Conservation (phyloP, 768 basidiomycete genomes). For the Cystobasidium onofrii region DNA sequence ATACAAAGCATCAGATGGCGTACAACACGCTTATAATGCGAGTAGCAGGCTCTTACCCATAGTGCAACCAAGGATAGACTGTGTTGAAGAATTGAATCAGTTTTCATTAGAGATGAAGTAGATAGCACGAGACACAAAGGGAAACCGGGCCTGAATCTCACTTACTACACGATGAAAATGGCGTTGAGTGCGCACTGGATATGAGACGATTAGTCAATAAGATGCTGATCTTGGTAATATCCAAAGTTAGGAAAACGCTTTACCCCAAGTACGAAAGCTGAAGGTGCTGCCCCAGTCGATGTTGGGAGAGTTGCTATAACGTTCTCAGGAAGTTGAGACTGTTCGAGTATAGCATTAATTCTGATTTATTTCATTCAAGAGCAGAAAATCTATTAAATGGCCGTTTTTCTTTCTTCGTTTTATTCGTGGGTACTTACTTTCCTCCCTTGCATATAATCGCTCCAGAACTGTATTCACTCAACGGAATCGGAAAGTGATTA, state of each 20-base stretch:
- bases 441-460: not conserved
- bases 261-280: not conserved
- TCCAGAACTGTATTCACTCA: not conserved
- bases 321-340: not conserved
- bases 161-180: not conserved
- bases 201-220: not conserved
- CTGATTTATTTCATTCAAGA: not conserved
- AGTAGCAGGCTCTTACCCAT: not conserved
- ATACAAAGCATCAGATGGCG: not conserved
- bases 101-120: too few relatives aligned
- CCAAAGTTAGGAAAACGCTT: not conserved
- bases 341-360: not conserved
- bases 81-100: not conserved
- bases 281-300: not conserved
- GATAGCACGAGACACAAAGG: too few relatives aligned
- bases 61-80: not conserved
- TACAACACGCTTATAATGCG: not conserved
- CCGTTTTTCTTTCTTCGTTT: too few relatives aligned
- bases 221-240: too few relatives aligned
- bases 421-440: not conserved
- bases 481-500: too few relatives aligned
- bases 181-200: not conserved
- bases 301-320: not conserved
- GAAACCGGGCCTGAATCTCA: too few relatives aligned
- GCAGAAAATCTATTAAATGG: not conserved